Base-by-base conservation (phyloP, 176 grass and related monocot genomes). In the Puya raimondii region DNA sequence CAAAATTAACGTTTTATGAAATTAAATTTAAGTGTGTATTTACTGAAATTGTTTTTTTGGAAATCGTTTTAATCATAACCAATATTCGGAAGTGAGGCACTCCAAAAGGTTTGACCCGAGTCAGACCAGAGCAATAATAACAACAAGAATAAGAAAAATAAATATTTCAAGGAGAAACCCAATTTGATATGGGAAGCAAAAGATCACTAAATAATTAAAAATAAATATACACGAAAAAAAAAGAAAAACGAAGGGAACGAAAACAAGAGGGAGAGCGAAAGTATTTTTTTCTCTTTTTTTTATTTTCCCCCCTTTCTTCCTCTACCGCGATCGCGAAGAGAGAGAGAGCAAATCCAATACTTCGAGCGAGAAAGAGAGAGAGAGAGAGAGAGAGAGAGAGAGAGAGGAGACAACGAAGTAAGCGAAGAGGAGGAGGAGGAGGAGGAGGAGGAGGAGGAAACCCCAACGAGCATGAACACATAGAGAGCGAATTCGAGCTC, bases 271-370 rank as follows among this genome's bases (percentile, higher is more conserved):
- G 48, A 69, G 48, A 22, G n/a, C 9, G 11, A 13, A 51, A 51
- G 48, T 70, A 25, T 52, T 52, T 27, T 52, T 14, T 10, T 70
- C 51, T 51, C 14, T 3, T 50, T 49, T 68, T 50, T 50, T 68
- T 27, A 12, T 11, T 66, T 66, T 48, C 3, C n/a, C 20, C 27
- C 25, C 15, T 15, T 18, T 73, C 33, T 58, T 49, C 42, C 57
- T 50, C 56, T 48, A 11, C 71, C 10, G 54, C 56, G 71, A 73
- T 73, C 47, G 56, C 16, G 22, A 7, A 73, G 71, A 47, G 17
- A 17, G 50, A 27, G 50, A 59, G 25, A 56, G 13, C 50, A 71
- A 42, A 71, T 71, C 69, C 69, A 71, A 71, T 57, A 26, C 6
- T 26, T 13, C 3, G 10, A 72, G 17, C 53, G 16, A 10, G 57